These are phyloP conservation scores for Lasiosphaeria hispida DNA, from an alignment of 495 filamentous ascomycete genomes.

Conservation along the genomic window DNA sequence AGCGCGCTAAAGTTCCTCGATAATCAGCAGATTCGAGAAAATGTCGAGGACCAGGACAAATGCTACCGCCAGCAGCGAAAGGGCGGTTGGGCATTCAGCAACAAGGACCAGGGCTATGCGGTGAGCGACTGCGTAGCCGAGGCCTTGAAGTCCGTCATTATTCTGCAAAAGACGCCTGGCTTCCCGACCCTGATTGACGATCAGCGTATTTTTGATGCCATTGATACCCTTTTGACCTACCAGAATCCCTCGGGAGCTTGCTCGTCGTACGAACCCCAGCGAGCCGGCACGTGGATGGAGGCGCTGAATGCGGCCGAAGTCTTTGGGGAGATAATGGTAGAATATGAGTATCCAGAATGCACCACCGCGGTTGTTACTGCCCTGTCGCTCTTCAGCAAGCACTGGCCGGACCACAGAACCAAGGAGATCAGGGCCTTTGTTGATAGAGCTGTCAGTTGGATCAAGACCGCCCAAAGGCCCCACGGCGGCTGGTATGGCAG, in stretches of 20 bases:
- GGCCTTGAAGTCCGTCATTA: constrained; percentile 79
- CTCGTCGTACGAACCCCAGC: constrained; percentile 81
- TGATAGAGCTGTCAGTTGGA: constrained; percentile 68
- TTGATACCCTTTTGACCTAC: constrained; percentile 88
- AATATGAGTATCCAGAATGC: constrained; percentile 97
- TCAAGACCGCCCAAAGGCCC: constrained; percentile 71
- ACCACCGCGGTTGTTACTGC: constrained; percentile 94
- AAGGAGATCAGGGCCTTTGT: constrained; percentile 73
- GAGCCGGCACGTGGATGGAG: constrained; percentile 75
- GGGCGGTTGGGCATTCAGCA: constrained; percentile 95
- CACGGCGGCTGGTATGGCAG: constrained; percentile 95
- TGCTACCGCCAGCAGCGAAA: constrained; percentile 92
- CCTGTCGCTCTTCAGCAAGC: constrained; percentile 74
- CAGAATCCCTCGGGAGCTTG: constrained; percentile 88
- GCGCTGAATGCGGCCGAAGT: constrained; percentile 93
- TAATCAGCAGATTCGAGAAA: constrained; percentile 84
- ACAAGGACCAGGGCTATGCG: constrained; percentile 85
- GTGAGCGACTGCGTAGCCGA: constrained; percentile 94
- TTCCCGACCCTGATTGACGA: constrained; percentile 74
- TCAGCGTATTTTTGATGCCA: constrained; percentile 75
- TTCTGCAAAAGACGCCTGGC: constrained; percentile 74
- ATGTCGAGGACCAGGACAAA: constrained; percentile 70
- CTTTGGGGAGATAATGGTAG: constrained; percentile 95
- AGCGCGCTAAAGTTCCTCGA: constrained; percentile 87
- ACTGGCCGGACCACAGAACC: constrained; percentile 75